Evolutionary conservation across 1,284 basidiomycete genomes (phyloP).

Genomic region (Somion occarium): DNA sequence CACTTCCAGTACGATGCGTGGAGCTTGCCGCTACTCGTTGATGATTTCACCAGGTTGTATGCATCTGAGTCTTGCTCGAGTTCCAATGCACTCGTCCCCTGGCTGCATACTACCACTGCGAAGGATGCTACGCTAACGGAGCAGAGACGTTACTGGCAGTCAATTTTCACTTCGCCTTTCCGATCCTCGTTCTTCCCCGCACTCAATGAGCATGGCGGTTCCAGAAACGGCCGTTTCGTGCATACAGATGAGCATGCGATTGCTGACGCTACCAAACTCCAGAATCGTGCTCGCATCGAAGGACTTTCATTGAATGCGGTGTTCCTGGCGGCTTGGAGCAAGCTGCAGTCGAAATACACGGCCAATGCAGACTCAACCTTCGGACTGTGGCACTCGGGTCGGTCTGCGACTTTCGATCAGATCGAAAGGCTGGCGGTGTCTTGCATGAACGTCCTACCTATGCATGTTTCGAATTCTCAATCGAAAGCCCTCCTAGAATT

Average conservation of each 20-base stretch:
- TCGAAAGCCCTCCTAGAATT: conserved; percentile 21
- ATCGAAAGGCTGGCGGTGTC: conserved; percentile 38
- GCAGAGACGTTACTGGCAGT: conserved; percentile 38
- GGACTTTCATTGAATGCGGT: conserved; percentile 36
- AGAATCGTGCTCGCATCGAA: conserved; percentile 26
- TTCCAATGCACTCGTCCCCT: conserved; percentile 29
- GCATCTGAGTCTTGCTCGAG: conserved; percentile 21
- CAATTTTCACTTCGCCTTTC: conserved; percentile 27
- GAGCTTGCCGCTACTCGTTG: conserved; percentile 39
- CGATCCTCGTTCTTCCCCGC: conserved; percentile 30
- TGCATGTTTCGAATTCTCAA: conserved; percentile 27
- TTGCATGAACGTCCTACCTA: conserved; percentile 44
- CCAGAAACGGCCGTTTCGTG: conserved; percentile 13
- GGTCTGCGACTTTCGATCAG: conserved; percentile 31
- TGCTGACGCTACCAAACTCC: conserved; percentile 18
- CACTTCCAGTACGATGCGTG: conserved; percentile 51
- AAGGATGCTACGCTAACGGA: conserved; percentile 20
- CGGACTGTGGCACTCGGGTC: conserved; percentile 43
- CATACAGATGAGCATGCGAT: conserved; percentile 21
- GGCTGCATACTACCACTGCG: conserved; percentile 27
- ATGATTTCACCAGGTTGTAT: conserved; percentile 37
- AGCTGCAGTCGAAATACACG: conserved; percentile 33
- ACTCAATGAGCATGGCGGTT: conserved; percentile 4
- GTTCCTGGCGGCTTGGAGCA: conserved; percentile 43
- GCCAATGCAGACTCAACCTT: conserved; percentile 31